Evolutionary conservation across 768 basidiomycete species (phyloP), one percentile per base, ranked within the genome.

Genomic region (Tephrocybe rancida): DNA sequence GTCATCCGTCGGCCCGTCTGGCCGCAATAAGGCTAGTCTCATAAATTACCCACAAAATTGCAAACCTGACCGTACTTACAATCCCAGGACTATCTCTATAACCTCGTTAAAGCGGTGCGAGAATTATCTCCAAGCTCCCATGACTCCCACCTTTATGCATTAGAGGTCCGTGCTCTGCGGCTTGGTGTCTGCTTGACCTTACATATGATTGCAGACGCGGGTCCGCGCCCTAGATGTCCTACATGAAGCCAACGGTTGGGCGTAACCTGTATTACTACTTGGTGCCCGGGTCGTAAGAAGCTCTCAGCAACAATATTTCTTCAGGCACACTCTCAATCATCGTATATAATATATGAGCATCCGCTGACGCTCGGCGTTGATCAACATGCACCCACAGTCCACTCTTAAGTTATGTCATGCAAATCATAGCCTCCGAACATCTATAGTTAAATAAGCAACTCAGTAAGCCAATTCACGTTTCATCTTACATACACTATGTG

Each of bases 41-140:
- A n/a, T 25, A 6, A 16, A 38, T 18, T 5, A 7, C n/a, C n/a
- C 37, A 7, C 10, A 5, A 10, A 18, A 7, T 38, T 11, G n/a
- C 5, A 38, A 16, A 34, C 27, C 24, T 30, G 43, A 19, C 34
- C n/a, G n/a, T n/a, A n/a, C n/a, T n/a, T n/a, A n/a, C n/a, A n/a
- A n/a, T n/a, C n/a, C n/a, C n/a, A 95, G 92, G 94, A 97, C 30
- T 98, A 98, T 63, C 74, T 97, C 2, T 96, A 87, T 64, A 76
- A 82, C 10, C 84, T 98, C 1, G 86, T 85, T 0, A 76, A 82
- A 16, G 82, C 90, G 0, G 81, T 98, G 0, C 78, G 85, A n/a
- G 68, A 81, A 11, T 81, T 98, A 2, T 86, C 88, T 0, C 88
- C 89, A 0, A 76, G 83, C 27, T 89, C 90, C 1, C 71, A 81